Base-by-base conservation (phyloP, 2,329 filamentous ascomycete species). In the Alternaria novae-zelandiae region DNA sequence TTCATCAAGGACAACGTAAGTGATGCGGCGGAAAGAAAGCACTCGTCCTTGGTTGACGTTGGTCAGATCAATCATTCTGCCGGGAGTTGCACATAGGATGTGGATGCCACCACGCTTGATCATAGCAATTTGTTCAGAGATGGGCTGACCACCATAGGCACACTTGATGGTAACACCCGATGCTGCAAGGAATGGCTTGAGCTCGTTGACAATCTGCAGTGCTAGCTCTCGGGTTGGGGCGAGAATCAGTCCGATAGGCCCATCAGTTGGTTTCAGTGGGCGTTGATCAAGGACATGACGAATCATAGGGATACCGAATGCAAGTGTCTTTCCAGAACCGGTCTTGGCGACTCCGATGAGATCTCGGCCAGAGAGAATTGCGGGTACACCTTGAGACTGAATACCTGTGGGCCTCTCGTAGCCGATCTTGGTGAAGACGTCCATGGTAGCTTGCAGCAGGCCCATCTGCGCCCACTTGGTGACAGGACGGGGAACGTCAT, bases 401-500 rank as follows among this genome's bases (percentile, higher is more conserved):
- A 99, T 98, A 0, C 95, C 88, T 0, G 96, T 98, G 1, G 96
- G 94, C 75, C 90, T 91, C 59, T 96, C 91, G 78, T 94, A 99
- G 7, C 92, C 91, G 41, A 97, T 83, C 57, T 87, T 88, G 43
- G 90, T 88, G 66, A 99, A 90, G 41, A 97, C 91, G 73, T 97
- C 93, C 59, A 97, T 83, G 7, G 93, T 94, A 73, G 94, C 92
- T 28, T 93, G 88, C 15, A 94, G 93, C 54, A 97, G 86, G 50
- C 96, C 96, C 77, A 94, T 97, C 74, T 98, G 95, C 0, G 95
- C 94, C 93, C 94, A 99, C 80, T 97, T 97, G 74, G 93, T 91
- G 10, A 99, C 94, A 5, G 96, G 96, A 74, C 94, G 97, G 2
- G 96, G 96, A 5, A 96, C 90, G 72, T 97, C 89, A 69, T 93